These are phyloP conservation scores for Coemansia sp. DNA, from an alignment of 192 early-diverging fungal species.

Conservation along the genomic window DNA sequence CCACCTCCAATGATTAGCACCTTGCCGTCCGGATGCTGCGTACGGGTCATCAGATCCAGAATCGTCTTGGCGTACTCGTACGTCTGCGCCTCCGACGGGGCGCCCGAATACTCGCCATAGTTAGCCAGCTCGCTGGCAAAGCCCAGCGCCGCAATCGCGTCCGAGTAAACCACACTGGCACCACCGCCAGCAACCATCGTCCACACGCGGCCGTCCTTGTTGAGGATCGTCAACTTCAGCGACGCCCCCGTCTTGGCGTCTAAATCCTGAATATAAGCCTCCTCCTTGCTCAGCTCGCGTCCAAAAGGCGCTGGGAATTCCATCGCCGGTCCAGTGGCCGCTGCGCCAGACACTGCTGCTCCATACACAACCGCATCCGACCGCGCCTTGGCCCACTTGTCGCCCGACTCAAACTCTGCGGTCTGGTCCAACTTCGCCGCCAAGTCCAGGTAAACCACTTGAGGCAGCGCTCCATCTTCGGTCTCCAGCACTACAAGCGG, in stretches of 20 bases:
- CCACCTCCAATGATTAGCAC: conserved; percentile 98
- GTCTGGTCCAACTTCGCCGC: conserved; percentile 99
- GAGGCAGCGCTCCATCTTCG: conserved; percentile 55
- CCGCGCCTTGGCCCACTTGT: conserved; percentile 93
- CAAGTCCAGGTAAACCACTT: conserved; percentile 91
- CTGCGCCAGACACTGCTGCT: conserved; percentile 39
- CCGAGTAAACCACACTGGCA: conserved; percentile 96
- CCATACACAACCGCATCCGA: conserved; percentile 55
- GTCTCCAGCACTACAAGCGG: conserved; percentile 91
- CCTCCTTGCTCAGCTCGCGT: conserved; percentile 92
- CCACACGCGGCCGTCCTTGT: conserved; percentile 95
- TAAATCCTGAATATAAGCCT: conserved; percentile 96
- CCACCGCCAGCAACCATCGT: conserved; percentile 99
- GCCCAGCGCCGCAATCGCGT: conserved; percentile 97
- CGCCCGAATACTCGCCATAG: conserved; percentile 99
- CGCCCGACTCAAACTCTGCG: conserved; percentile 92
- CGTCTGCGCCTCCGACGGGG: conserved; percentile 98
- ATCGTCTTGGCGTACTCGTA: conserved; percentile 99
- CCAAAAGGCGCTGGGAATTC: conserved; percentile 99
- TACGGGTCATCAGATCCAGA: conserved; percentile 95
- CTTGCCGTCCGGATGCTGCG: conserved; percentile 85
- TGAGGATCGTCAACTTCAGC: conserved; percentile 96
- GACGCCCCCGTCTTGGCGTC: conserved; percentile 99
- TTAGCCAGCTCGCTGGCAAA: conserved; percentile 94
- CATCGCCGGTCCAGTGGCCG: conserved; percentile 63